A percentile compares a stretch with the other conserved stretches of the same genome.
Evolutionary conservation across 129 eudicot species (phyloP).

Genomic region (Artemisia annua): DNA sequence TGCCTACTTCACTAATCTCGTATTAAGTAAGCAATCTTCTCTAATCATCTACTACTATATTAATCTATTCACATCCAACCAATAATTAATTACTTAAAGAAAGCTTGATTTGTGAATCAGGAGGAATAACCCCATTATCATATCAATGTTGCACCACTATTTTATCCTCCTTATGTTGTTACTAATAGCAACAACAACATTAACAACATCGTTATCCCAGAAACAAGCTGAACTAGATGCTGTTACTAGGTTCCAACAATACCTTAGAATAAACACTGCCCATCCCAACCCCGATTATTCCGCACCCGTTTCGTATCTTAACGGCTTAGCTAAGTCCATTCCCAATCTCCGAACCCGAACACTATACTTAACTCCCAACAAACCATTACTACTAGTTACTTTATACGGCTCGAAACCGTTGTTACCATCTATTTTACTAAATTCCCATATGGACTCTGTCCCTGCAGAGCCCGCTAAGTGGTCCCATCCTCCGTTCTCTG

Average conservation of each 20-base stretch:
- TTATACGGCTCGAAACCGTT: slow-evolving; percentile 61
- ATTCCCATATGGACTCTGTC: slow-evolving; percentile 94
- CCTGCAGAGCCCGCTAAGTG: slow-evolving; percentile 84
- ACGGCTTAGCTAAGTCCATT: slow-evolving; percentile 51
- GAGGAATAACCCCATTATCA: too few species aligned
- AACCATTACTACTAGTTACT: slow-evolving; percentile 75
- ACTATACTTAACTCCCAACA: slow-evolving; percentile 46
- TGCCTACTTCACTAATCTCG: too few species aligned
- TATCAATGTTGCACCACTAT: too few species aligned
- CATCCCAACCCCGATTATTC: slow-evolving; percentile 88
- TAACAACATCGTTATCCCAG: background rate
- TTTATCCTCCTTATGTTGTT: too few species aligned
- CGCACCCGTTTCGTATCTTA: slow-evolving; percentile 59
- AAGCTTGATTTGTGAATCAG: too few species aligned
- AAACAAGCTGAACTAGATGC: slow-evolving; percentile 19
- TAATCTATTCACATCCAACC: too few species aligned
- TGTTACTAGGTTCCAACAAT: slow-evolving; percentile 57
- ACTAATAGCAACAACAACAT: slow-evolving; percentile 3
- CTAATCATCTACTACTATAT: too few species aligned
- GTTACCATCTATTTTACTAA: slow-evolving; percentile 69
- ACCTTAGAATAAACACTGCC: slow-evolving; percentile 83
- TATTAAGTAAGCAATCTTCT: too few species aligned
- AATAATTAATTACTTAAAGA: too few species aligned
- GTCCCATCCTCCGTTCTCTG: slow-evolving; percentile 73
- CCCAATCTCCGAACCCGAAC: slow-evolving; percentile 46